Evolutionary conservation across 148 eudicot genomes (phyloP).

Genomic region (Rheum nobile): DNA sequence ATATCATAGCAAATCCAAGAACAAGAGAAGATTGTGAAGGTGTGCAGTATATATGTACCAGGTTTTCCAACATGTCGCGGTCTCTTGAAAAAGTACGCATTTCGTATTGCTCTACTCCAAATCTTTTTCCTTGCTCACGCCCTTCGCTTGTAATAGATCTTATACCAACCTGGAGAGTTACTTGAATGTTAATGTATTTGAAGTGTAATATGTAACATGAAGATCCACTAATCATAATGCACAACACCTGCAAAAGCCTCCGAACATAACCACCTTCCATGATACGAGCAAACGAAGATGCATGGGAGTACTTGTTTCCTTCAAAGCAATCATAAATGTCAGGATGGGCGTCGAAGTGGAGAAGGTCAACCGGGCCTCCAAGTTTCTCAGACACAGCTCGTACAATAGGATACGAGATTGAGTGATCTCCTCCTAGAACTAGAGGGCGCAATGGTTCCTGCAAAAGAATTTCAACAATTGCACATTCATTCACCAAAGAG

Average conservation of each 20-base stretch:
- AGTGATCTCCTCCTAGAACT: slow-evolving; percentile 95
- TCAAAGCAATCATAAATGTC: slow-evolving; percentile 86
- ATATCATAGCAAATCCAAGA: not conserved
- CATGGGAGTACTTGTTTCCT: slow-evolving; percentile 90
- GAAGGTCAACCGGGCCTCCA: slow-evolving; percentile 88
- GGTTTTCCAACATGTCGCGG: slow-evolving; percentile 60
- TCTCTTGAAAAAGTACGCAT: slow-evolving; percentile 89
- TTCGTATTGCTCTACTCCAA: slow-evolving; percentile 97
- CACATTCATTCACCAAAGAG: slow-evolving; percentile 2
- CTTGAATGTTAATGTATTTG: not conserved
- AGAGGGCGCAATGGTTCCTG: slow-evolving; percentile 86
- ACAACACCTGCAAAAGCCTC: slow-evolving; percentile 70
- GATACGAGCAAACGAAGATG: slow-evolving; percentile 92
- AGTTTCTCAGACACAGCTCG: slow-evolving; percentile 96
- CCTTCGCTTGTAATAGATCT: slow-evolving; percentile 87
- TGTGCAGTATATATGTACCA: slow-evolving; percentile 39
- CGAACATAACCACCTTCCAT: slow-evolving; percentile 99
- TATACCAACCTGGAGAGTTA: slow-evolving; percentile 59
- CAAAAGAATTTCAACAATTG: not conserved
- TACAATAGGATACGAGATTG: slow-evolving; percentile 82
- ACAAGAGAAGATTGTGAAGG: not conserved
- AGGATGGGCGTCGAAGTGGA: slow-evolving; percentile 97
- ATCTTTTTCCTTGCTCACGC: slow-evolving; percentile 88
- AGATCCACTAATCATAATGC: not conserved
- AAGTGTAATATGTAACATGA: not conserved